Conservation (phyloP, 805 yeast genomes). For the Kockiozyma suomiensis region DNA sequence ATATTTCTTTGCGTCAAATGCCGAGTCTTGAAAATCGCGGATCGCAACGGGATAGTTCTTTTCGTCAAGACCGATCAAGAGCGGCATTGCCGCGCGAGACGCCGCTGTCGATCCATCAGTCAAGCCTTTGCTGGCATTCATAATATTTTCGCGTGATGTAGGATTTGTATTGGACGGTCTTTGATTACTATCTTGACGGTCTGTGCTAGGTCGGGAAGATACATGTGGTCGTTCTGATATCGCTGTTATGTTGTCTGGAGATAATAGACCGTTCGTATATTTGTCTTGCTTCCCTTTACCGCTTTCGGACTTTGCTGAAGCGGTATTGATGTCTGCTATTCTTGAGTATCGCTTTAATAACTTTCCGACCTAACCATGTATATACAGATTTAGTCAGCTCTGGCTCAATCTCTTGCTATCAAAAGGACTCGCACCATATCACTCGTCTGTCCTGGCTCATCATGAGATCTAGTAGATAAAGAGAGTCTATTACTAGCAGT, state of each 20-base stretch:
- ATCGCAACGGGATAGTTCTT: constrained; percentile 21
- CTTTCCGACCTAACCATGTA: constrained; percentile 23
- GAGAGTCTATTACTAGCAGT: constrained; percentile 9
- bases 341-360: constrained; percentile 32
- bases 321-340: constrained; percentile 1
- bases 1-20: constrained; percentile 14
- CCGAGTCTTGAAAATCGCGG: constrained; percentile 15
- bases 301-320: constrained; percentile 3
- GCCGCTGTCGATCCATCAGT: not conserved
- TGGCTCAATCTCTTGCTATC: not conserved
- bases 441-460: constrained; percentile 1
- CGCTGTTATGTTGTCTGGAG: constrained; percentile 13
- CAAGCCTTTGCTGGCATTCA: not conserved
- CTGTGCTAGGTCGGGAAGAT: not conserved
- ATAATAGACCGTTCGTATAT: constrained; percentile 11
- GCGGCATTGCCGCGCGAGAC: constrained; percentile 3
- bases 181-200: not conserved
- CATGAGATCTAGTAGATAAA: not conserved
- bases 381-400: not conserved
- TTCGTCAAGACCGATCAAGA: constrained; percentile 22
- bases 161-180: not conserved
- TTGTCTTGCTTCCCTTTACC: constrained; percentile 15
- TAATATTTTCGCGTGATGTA: not conserved
- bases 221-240: not conserved
- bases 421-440: constrained; percentile 20